Evolutionary conservation across 2,329 filamentous ascomycete genomes (phyloP).

Genomic region (Ophiostoma sp.): DNA sequence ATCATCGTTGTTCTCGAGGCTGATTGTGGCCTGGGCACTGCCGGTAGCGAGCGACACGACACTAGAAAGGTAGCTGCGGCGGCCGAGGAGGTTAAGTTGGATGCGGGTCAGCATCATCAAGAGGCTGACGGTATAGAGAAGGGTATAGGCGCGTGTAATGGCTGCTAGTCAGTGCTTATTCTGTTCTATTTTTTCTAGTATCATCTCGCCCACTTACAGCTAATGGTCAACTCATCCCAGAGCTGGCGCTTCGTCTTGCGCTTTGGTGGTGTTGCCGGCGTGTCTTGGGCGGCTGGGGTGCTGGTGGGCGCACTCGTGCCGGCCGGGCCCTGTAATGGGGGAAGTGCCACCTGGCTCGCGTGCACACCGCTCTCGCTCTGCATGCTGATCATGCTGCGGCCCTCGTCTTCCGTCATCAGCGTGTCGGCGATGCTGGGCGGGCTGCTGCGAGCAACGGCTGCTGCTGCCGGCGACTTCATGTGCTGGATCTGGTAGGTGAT

Average conservation of each 20-base stretch:
- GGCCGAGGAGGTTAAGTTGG: slow-evolving; percentile 92
- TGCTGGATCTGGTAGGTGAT: slow-evolving; percentile 91
- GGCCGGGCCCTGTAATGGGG: slow-evolving; percentile 35
- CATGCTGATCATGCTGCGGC: slow-evolving; percentile 65
- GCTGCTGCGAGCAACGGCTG: slow-evolving; percentile 46
- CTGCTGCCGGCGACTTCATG: slow-evolving; percentile 60
- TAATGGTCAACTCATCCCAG: slow-evolving; percentile 97
- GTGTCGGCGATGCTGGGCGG: slow-evolving; percentile 60
- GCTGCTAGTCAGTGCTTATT: slow-evolving; percentile 46
- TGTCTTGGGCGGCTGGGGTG: slow-evolving; percentile 12
- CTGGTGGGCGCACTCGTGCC: background rate
- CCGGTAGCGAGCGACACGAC: slow-evolving; percentile 86
- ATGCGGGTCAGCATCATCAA: slow-evolving; percentile 89
- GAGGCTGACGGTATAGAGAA: slow-evolving; percentile 85
- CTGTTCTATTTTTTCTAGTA: background rate
- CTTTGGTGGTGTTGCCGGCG: slow-evolving; percentile 33
- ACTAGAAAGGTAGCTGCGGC: slow-evolving; percentile 90
- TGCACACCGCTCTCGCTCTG: slow-evolving; percentile 80
- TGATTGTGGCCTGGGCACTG: slow-evolving; percentile 69
- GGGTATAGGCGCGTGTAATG: slow-evolving; percentile 82
- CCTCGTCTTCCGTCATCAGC: slow-evolving; percentile 77
- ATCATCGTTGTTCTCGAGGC: slow-evolving; percentile 88
- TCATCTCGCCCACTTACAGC: slow-evolving; percentile 54
- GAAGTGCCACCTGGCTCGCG: slow-evolving; percentile 66
- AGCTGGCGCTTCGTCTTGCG: slow-evolving; percentile 81